Base-by-base conservation (phyloP, 257 asterid genomes). In the Verbascum thapsus region DNA sequence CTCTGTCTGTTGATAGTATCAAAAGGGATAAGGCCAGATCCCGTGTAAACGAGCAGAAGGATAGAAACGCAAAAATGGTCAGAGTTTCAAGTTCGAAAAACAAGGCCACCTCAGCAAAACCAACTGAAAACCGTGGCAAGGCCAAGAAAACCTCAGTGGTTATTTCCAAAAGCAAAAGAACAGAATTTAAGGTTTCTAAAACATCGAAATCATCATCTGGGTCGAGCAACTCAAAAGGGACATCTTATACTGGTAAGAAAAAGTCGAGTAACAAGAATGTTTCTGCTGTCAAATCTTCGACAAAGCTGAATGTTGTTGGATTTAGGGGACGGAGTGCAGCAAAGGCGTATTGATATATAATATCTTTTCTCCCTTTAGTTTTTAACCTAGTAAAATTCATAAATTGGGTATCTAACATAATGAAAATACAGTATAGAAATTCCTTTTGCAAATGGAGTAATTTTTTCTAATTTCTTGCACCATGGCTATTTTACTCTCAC, bases 291-390 rank as follows among this genome's bases (percentile, higher is more conserved):
- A 70, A 52, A 56, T 75, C 95, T 58, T 50, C 78, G 8, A 48
- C 84, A 26, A 91, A 91, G 79, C 84, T 94, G 68, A 78, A 75
- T 58, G 99, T 94, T 22, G 96, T 87, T 48, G 99, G 97, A 69
- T 94, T 94, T 55, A 90, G 97, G 80, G 99, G 97, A 13, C 78
- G 90, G 30, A 87, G 91, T 64, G 80, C 89, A 2, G 76, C 54
- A 53, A 90, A 83, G 68, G 70, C 76, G 11, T 49, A 73, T 76
- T 86, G 78, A 80, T 45, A 63, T 55, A 45, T 12, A 17, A 53
- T 23, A 5, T 26, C 5, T 26, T 26, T 2, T 26, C 22, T 58
- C 63, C 30, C 8, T 30, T 41, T 26, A 38, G 41, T 59, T 55
- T 62, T 45, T 22, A 23, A 42, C 65, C 47, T 50, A 41, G 69